Conservation (phyloP, 768 basidiomycete genomes). For the Phylloporus sp. region DNA sequence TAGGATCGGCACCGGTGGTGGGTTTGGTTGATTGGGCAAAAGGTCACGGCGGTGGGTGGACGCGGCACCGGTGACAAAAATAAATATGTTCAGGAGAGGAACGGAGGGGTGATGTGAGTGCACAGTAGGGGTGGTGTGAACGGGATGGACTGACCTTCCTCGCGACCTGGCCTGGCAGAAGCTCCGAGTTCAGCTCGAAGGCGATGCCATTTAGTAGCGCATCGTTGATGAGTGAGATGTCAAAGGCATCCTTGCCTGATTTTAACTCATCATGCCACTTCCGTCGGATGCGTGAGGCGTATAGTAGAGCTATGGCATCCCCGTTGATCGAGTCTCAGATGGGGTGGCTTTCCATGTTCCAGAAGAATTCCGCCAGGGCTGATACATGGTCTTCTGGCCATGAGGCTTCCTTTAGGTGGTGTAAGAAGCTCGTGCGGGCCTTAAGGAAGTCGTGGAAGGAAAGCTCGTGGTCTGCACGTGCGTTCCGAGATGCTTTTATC, state of each 20-base stretch:
- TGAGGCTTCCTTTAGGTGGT: neutral
- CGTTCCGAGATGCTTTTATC: neutral
- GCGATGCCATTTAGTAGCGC: neutral
- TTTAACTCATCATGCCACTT: neutral
- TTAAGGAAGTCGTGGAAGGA: neutral
- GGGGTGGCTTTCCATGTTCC: neutral
- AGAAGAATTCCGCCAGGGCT: neutral
- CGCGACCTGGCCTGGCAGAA: neutral
- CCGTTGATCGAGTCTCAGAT: neutral
- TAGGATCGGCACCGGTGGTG: no score
- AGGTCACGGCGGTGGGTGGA: no score
- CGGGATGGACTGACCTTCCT: neutral
- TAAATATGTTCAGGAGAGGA: no score
- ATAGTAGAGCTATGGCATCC: neutral
- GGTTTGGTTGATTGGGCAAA: no score
- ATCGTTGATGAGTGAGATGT: neutral
- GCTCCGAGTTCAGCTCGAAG: neutral
- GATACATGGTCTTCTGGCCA: neutral
- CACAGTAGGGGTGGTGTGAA: neutral
- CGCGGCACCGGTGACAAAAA: no score
- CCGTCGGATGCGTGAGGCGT: neutral
- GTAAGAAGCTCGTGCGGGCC: neutral
- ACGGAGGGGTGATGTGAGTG: no score
- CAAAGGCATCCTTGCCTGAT: neutral
- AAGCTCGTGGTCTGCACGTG: neutral